Percentiles rank a stretch among this genome's conserved stretches.
These are phyloP conservation scores for Suhomyces prunicola DNA, from an alignment of 805 yeast species.

Conservation along the genomic window DNA sequence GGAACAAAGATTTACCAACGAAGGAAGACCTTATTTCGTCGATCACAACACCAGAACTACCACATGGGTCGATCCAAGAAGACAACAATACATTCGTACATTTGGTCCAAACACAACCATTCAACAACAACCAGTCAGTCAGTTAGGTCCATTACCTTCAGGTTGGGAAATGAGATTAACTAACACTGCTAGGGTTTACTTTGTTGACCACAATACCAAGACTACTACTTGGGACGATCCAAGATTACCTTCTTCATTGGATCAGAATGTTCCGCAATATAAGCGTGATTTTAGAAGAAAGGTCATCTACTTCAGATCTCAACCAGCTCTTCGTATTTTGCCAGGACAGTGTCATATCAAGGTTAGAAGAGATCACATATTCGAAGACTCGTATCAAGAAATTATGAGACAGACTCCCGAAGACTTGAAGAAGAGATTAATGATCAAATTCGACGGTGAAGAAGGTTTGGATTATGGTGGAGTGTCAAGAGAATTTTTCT, in stretches of 20 bases:
- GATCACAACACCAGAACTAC: slow-evolving; percentile 99
- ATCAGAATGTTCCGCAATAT: slow-evolving; percentile 98
- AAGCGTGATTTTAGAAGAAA: slow-evolving; percentile 98
- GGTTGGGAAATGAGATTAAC: slow-evolving; percentile 99
- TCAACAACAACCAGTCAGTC: slow-evolving; percentile 97
- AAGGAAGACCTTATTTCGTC: slow-evolving; percentile 96
- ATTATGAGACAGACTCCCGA: slow-evolving; percentile 99
- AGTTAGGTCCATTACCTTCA: slow-evolving; percentile 94
- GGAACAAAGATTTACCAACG: slow-evolving; percentile 98
- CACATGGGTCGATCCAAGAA: slow-evolving; percentile 99
- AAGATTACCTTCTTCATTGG: slow-evolving; percentile 92
- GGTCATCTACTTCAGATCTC: slow-evolving; percentile 95
- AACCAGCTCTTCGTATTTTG: slow-evolving; percentile 92
- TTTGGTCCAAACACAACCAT: slow-evolving; percentile 89
- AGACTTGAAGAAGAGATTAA: slow-evolving; percentile 92
- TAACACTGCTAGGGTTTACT: slow-evolving; percentile 96
- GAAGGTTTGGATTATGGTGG: slow-evolving; percentile 99
- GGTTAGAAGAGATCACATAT: slow-evolving; percentile 93
- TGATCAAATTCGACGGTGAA: slow-evolving; percentile 99
- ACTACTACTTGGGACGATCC: slow-evolving; percentile 99
- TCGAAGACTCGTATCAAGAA: slow-evolving; percentile 97
- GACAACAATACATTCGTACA: slow-evolving; percentile 96
- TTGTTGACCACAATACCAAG: slow-evolving; percentile 98
- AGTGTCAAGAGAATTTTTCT: slow-evolving; percentile 96
- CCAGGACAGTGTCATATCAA: slow-evolving; percentile 99